Base-by-base conservation (phyloP, 2,329 filamentous ascomycete genomes). In the Dothideomycetidae sp. region DNA sequence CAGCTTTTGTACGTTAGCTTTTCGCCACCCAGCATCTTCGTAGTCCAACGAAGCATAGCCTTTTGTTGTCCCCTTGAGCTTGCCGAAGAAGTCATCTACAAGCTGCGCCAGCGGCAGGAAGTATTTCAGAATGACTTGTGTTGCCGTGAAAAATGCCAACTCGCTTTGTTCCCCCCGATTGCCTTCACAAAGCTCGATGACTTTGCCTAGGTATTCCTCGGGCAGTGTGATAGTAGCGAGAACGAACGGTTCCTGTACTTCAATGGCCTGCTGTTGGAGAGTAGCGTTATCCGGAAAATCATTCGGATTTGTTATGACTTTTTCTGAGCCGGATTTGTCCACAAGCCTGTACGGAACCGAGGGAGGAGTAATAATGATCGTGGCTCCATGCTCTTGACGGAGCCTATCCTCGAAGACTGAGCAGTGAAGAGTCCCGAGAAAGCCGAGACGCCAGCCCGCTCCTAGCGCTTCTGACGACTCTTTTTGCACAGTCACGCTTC, bases 391-490 rank as follows among this genome's bases (percentile, higher is more conserved):
- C 57, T 98, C 90, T 58, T 94, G 85, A 30, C 84, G 76, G 37
- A 98, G 63, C 1, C 90, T 81, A 58, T 98, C 90, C 59, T 98
- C 86, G 50, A 98, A 98, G 3, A 98, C 90, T n/a, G 86, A 96
- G 61, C 90, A 96, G 57, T 98, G 90, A 33, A 98, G 65, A 10
- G 86, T 96, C n/a, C 90, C 90, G 3, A 98, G 62, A 53, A 98
- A 98, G 0, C 90, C 90, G 9, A 98, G 64, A 31, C 90, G 77
- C 79, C 90, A 98, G 2, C 90, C 90, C 1, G 88, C 82, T 1
- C 90, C 90, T 0, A 98, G 67, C 1, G 90, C 90, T 53, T 96
- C 85, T 0, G 86, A 94, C 16, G 82, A 83, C 54, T 96, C 90
- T 55, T 96, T 96, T 49, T 86, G 81, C 32, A 96, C 66, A 3